Evolutionary conservation across 805 yeast species (phyloP).

Genomic region (Hanseniaspora hatyaiensis): DNA sequence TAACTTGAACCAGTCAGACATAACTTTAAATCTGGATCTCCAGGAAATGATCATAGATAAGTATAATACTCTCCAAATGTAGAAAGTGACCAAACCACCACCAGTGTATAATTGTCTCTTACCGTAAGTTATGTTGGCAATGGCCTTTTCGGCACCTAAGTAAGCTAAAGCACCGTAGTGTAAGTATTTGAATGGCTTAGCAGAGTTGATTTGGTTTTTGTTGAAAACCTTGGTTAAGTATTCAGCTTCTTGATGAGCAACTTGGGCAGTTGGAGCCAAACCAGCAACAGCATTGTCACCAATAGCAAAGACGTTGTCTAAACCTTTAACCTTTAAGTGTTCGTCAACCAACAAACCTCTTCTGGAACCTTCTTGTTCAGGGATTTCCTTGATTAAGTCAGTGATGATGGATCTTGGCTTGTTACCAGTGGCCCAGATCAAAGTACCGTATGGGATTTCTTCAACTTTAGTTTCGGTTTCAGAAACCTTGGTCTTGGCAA

Average conservation of each 20-base stretch:
- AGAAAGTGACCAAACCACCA: conserved; percentile 79
- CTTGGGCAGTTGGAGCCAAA: conserved; percentile 93
- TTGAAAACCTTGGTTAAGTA: conserved; percentile 65
- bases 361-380: conserved; percentile 71
- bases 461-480: conserved; percentile 55
- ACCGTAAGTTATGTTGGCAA: conserved; percentile 76
- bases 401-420: conserved; percentile 67
- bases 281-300: conserved; percentile 89
- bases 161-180: conserved; percentile 91
- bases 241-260: conserved; percentile 85
- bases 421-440: conserved; percentile 97
- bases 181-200: conserved; percentile 56
- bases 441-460: conserved; percentile 72
- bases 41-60: conserved; percentile 79
- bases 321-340: conserved; percentile 68
- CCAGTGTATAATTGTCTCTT: conserved; percentile 71
- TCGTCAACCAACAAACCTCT: conserved; percentile 79
- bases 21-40: conserved; percentile 75
- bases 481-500: conserved; percentile 58
- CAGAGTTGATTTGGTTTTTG: conserved; percentile 33
- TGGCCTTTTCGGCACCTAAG: conserved; percentile 86
- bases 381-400: conserved; percentile 55
- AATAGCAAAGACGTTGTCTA: conserved; percentile 69
- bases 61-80: conserved; percentile 89
- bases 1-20: conserved; percentile 81